Evolutionary conservation across 345 rosid genomes (phyloP).

Genomic region (Ceriops decandra): DNA sequence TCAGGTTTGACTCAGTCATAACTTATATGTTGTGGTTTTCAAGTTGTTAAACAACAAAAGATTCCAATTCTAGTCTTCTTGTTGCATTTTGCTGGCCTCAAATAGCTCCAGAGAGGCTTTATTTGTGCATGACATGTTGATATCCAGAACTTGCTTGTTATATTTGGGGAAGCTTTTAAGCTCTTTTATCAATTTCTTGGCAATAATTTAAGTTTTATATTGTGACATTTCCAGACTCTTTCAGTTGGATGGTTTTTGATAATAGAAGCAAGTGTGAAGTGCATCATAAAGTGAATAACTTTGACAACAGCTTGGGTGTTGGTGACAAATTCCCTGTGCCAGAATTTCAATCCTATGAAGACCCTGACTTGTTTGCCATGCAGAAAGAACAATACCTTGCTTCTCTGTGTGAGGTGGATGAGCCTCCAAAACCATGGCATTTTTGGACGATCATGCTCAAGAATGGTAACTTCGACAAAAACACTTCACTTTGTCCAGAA

Average conservation of each 20-base stretch:
- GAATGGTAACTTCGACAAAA: constrained; percentile 26
- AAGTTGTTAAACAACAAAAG: neutral
- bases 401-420: constrained; percentile 19
- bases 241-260: constrained; percentile 14
- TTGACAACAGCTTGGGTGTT: constrained; percentile 18
- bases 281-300: constrained; percentile 23
- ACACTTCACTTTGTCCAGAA: constrained; percentile 25
- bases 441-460: constrained; percentile 33
- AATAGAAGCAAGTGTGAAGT: constrained; percentile 35
- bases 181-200: neutral
- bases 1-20: neutral
- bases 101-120: neutral
- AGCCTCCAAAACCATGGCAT: constrained; percentile 25
- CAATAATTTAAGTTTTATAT: neutral
- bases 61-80: neutral
- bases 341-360: constrained; percentile 31
- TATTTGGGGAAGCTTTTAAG: neutral
- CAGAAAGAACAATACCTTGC: constrained; percentile 28
- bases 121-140: neutral
- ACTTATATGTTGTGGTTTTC: neutral
- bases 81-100: neutral
- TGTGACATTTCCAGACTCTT: constrained; percentile 24
- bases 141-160: neutral
- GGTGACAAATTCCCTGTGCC: constrained; percentile 44
- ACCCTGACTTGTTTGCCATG: constrained; percentile 33